These are phyloP conservation scores for Magnaporthales sp. DNA, from an alignment of 2,329 filamentous ascomycete species.

Conservation along the genomic window DNA sequence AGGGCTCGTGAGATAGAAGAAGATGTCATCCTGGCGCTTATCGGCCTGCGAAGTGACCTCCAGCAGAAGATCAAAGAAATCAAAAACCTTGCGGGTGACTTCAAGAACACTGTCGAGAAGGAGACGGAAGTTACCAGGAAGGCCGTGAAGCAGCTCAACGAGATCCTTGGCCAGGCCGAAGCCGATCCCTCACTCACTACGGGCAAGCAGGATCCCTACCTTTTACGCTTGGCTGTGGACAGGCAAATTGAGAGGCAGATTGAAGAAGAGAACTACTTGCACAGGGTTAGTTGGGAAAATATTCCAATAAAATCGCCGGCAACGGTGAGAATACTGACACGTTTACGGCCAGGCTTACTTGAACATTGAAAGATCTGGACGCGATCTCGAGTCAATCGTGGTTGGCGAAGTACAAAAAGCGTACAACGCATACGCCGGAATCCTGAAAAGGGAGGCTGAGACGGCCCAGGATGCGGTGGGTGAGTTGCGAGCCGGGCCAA, in stretches of 20 bases:
- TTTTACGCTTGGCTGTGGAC: conserved; percentile 79
- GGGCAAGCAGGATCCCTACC: conserved; percentile 87
- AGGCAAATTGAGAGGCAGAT: conserved; percentile 86
- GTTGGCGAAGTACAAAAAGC: conserved; percentile 97
- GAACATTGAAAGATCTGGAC: conserved; percentile 87
- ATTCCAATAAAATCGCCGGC: neutral
- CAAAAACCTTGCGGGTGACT: conserved; percentile 84
- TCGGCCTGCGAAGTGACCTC: conserved; percentile 77
- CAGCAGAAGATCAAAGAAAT: conserved; percentile 98
- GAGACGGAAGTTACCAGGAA: conserved; percentile 81
- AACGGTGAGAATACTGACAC: neutral
- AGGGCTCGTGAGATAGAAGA: conserved; percentile 87
- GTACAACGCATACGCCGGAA: conserved; percentile 87
- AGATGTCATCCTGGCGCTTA: conserved; percentile 82
- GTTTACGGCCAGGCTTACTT: conserved; percentile 62
- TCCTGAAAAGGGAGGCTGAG: conserved; percentile 85
- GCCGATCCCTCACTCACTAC: conserved; percentile 65
- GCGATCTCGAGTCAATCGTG: conserved; percentile 92
- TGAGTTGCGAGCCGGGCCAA: conserved; percentile 72
- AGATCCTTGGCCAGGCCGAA: conserved; percentile 71
- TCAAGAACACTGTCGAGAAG: conserved; percentile 93
- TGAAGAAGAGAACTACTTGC: conserved; percentile 94
- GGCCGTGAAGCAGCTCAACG: conserved; percentile 72
- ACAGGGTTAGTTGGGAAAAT: conserved; percentile 57
- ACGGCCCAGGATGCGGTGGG: conserved; percentile 70